phyloP scores from a whole-genome alignment of 169 alveolate species.

The Plasmodium reichenowi region DNA sequence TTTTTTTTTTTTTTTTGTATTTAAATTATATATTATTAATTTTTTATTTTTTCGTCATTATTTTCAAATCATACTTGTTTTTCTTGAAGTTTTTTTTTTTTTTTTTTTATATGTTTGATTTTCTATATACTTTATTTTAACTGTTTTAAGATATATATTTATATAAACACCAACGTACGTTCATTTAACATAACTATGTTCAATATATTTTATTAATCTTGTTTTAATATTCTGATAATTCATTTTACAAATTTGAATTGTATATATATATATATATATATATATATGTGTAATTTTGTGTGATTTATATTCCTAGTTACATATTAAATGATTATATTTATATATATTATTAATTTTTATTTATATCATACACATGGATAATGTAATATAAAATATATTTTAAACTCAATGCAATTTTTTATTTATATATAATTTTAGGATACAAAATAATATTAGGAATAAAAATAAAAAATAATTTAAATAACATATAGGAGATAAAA shows the following conservation, averaged over 20 bases:
- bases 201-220: constrained; percentile 29
- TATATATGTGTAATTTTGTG: no score
- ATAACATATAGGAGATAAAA: constrained; percentile 29
- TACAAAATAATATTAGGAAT: constrained; percentile 28
- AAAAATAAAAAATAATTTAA: constrained; percentile 22
- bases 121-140: constrained; percentile 24
- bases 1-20: constrained; percentile 2
- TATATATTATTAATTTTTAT: constrained; percentile 1
- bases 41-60: constrained; percentile 10
- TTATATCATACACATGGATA: background rate
- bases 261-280: no score
- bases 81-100: constrained; percentile 49
- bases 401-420: constrained; percentile 36
- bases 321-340: no score
- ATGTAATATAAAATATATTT: constrained; percentile 2
- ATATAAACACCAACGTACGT: constrained; percentile 5
- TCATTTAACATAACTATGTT: constrained; percentile 4
- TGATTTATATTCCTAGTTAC: no score
- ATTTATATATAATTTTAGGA: constrained; percentile 19
- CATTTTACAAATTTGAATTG: constrained; percentile 10
- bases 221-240: constrained; percentile 38
- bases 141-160: constrained; percentile 13
- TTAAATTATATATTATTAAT: constrained; percentile 15
- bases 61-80: constrained; percentile 35
- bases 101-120: constrained; percentile 4